A percentile compares a stretch with the other conserved stretches of the same genome.
These are phyloP conservation scores for Xylaria sp. DNA, from an alignment of 495 filamentous ascomycete species.

Conservation along the genomic window DNA sequence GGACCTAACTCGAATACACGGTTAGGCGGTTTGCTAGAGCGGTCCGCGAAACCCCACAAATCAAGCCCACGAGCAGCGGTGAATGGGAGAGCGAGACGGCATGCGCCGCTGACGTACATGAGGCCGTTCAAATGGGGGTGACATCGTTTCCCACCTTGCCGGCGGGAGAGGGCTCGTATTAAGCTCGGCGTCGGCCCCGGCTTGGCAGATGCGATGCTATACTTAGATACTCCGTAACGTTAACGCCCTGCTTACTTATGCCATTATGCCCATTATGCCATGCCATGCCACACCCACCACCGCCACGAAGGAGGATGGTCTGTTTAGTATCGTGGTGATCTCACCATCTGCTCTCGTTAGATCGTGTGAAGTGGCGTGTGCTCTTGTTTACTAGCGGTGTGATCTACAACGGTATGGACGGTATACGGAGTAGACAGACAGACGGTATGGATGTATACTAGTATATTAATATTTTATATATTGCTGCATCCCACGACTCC, in stretches of 20 bases:
- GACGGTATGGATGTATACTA: too few relatives aligned
- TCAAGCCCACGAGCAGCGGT: background rate
- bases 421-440: background rate
- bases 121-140: background rate
- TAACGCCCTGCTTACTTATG: too few relatives aligned
- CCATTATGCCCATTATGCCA: too few relatives aligned
- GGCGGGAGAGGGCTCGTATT: constrained; percentile 2
- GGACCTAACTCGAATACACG: background rate
- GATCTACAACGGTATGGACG: background rate
- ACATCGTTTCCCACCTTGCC: background rate
- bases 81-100: background rate
- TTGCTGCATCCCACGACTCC: too few relatives aligned
- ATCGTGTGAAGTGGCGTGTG: too few relatives aligned
- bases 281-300: too few relatives aligned
- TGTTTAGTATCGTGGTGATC: too few relatives aligned
- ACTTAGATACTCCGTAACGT: too few relatives aligned
- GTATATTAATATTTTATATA: too few relatives aligned
- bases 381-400: background rate
- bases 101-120: background rate
- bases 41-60: background rate
- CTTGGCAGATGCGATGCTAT: constrained; percentile 7
- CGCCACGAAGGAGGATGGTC: too few relatives aligned
- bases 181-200: background rate
- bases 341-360: background rate
- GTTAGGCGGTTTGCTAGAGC: background rate